Percentiles rank a stretch among this genome's conserved stretches.
Evolutionary conservation across 2,329 filamentous ascomycete genomes (phyloP).

Genomic region (Coniochaeta prunicola): DNA sequence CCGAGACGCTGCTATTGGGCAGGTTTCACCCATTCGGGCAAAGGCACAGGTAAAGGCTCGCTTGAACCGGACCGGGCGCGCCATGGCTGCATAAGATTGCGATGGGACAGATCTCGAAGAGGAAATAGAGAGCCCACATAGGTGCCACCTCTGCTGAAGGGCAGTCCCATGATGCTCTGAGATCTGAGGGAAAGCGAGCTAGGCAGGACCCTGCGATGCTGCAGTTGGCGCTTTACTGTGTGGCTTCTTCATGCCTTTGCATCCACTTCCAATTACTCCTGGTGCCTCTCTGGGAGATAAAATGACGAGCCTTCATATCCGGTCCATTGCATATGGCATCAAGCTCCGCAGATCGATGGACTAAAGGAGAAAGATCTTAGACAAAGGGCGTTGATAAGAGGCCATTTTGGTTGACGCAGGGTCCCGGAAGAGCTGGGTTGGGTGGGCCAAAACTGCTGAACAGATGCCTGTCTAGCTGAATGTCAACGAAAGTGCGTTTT

Average conservation of each 20-base stretch:
- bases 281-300: neutral
- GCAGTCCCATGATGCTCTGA: neutral
- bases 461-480: neutral
- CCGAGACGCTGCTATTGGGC: neutral
- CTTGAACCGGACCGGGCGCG: neutral
- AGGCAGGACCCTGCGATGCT: neutral
- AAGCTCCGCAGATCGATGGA: neutral
- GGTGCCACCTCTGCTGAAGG: neutral
- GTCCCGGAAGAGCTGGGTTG: neutral
- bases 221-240: too few relatives aligned
- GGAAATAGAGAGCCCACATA: neutral
- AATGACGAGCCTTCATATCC: neutral
- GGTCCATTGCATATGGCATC: neutral
- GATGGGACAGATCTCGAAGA: neutral
- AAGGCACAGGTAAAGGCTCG: neutral
- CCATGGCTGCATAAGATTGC: neutral
- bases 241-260: neutral
- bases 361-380: neutral
- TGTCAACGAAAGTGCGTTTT: neutral
- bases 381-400: neutral
- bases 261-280: neutral
- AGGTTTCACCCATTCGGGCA: neutral
- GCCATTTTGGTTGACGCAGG: neutral
- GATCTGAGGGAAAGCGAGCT: neutral
- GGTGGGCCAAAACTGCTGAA: neutral